Evolutionary conservation across 139 green algal genomes (phyloP).

Genomic region (Asterochloris sp.): DNA sequence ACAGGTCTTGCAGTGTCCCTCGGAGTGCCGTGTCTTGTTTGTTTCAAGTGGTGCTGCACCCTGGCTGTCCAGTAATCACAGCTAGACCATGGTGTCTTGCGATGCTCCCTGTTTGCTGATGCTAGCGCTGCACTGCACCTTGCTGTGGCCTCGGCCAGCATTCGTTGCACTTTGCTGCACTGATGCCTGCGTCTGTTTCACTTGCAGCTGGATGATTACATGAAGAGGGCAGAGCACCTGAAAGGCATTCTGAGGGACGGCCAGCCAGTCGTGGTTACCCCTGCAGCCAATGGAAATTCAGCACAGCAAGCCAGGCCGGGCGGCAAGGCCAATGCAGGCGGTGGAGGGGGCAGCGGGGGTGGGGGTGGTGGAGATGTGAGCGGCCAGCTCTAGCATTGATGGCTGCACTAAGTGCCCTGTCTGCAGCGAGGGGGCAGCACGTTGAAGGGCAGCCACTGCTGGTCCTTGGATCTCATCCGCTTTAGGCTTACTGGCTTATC

Average conservation of each 20-base stretch:
- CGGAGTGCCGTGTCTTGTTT: background rate
- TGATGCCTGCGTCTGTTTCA: background rate
- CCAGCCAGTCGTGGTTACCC: slow-evolving; percentile 22
- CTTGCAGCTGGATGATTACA: slow-evolving; percentile 91
- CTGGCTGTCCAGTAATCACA: background rate
- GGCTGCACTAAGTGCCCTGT: background rate
- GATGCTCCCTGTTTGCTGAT: background rate
- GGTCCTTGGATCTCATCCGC: background rate
- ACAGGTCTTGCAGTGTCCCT: background rate
- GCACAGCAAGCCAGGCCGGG: slow-evolving; percentile 14
- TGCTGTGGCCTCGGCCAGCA: too few relatives aligned
- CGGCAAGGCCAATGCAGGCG: slow-evolving; percentile 17
- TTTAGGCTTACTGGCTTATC: background rate
- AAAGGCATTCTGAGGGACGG: slow-evolving; percentile 65
- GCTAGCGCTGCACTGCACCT: too few relatives aligned
- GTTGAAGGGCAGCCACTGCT: background rate
- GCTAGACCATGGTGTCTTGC: background rate
- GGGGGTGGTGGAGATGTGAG: slow-evolving; percentile 25
- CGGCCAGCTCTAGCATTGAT: background rate
- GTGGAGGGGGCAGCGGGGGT: slow-evolving; percentile 27
- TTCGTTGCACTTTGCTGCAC: background rate
- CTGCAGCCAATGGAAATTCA: slow-evolving; percentile 11
- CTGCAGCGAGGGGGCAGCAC: background rate
- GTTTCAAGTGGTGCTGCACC: background rate
- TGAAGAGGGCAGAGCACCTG: slow-evolving; percentile 90